Percentiles rank a stretch among this genome's conserved stretches.
Evolutionary conservation across 2,329 filamentous ascomycete genomes (phyloP).

Genomic region (Nannizzia gypsea): DNA sequence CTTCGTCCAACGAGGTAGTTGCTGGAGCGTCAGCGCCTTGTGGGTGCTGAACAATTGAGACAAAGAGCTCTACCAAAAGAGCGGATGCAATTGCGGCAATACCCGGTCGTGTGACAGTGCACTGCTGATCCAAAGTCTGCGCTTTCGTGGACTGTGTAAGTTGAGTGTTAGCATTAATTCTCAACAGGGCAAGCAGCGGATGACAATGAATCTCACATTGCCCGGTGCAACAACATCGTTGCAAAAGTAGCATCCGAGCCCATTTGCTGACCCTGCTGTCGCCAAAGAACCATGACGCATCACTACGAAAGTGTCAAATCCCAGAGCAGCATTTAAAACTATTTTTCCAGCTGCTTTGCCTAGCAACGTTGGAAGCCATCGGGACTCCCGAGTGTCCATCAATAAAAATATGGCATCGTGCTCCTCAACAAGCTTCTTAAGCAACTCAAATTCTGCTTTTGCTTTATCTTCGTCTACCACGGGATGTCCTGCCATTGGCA

Average conservation of each 20-base stretch:
- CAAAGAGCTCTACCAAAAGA: conserved; percentile 76
- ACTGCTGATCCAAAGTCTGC: conserved; percentile 92
- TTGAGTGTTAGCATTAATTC: not conserved
- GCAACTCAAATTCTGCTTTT: conserved; percentile 59
- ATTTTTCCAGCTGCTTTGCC: conserved; percentile 87
- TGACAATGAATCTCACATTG: conserved; percentile 54
- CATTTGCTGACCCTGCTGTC: conserved; percentile 44
- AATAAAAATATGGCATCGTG: conserved; percentile 94
- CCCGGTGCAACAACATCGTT: conserved; percentile 92
- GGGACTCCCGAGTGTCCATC: conserved; percentile 88
- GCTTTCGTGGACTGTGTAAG: conserved; percentile 71
- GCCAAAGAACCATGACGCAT: conserved; percentile 80
- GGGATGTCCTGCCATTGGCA: conserved; percentile 92
- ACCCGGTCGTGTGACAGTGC: conserved; percentile 88
- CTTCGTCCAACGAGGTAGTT: conserved; percentile 22
- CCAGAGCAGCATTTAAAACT: conserved; percentile 90
- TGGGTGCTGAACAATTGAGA: conserved; percentile 80
- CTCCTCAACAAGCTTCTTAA: conserved; percentile 62
- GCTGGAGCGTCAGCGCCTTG: conserved; percentile 34
- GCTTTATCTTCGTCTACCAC: conserved; percentile 61
- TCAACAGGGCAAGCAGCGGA: not conserved
- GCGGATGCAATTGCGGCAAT: conserved; percentile 87
- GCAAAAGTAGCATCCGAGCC: conserved; percentile 94
- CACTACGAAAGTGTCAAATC: conserved; percentile 92
- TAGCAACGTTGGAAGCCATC: conserved; percentile 95